Evolutionary conservation across 352 stramenopile genomes (phyloP).

Genomic region (Hyaloperonospora brassicae): DNA sequence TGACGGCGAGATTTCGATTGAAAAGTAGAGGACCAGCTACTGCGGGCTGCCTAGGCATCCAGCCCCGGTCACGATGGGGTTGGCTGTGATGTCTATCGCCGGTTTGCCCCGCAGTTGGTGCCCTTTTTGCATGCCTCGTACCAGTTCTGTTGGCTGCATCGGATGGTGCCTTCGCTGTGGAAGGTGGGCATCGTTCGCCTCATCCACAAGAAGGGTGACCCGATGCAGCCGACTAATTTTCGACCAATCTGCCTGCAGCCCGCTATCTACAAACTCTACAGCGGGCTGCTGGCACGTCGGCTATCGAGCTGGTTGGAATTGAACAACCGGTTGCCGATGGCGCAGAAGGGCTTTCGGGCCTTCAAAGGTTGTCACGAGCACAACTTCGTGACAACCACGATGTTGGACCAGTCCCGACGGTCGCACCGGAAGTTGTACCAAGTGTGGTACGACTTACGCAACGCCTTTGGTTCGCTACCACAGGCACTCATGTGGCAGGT

Average conservation of each 20-base stretch:
- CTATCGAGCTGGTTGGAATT: conserved; percentile 7
- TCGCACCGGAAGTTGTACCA: no score
- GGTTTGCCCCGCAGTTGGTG: conserved; percentile 10
- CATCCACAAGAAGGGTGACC: conserved; percentile 35
- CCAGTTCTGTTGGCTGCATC: conserved; percentile 15
- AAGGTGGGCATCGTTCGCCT: conserved; percentile 21
- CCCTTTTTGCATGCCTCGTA: conserved; percentile 11
- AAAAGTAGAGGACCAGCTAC: conserved; percentile 25
- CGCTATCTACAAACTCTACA: conserved; percentile 30
- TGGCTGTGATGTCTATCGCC: conserved; percentile 14
- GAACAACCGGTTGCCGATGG: neutral
- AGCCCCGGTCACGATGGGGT: conserved; percentile 18
- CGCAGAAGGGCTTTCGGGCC: conserved; percentile 20
- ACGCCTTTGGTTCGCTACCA: conserved; percentile 17
- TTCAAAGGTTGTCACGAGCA: no score
- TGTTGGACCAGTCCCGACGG: no score
- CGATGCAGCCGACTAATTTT: conserved; percentile 28
- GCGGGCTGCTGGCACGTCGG: conserved; percentile 10
- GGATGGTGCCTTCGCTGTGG: conserved; percentile 15
- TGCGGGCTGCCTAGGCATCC: neutral
- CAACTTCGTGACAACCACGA: no score
- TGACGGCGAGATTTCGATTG: neutral
- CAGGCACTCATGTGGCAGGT: conserved; percentile 14
- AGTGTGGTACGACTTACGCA: no score
- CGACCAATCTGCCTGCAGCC: conserved; percentile 26